Base-by-base conservation (phyloP, 2,329 filamentous ascomycete species). In the Ophiocordyceps sinensis region DNA sequence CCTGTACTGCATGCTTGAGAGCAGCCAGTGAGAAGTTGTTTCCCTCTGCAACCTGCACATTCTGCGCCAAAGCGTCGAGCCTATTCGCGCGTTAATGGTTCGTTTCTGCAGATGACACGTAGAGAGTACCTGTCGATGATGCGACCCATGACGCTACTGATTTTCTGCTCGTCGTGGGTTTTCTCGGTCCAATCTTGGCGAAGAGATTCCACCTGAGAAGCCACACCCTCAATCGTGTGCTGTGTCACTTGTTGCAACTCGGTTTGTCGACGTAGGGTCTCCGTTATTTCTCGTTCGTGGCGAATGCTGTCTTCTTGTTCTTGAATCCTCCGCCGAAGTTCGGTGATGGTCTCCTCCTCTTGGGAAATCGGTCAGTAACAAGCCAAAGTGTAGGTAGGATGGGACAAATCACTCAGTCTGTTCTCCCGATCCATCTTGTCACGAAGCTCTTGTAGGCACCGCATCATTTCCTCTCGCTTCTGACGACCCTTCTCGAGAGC, bases 391-490 rank as follows among this genome's bases (percentile, higher is more conserved):
- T n/a, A 15, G 14, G 21, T 2, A 28, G 4, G 28, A 14, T n/a
- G 4, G 13, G 17, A 10, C 28, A 10, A 37, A 49, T 36, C 45
- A 59, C 58, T 56, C 17, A 51, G 41, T 12, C 43, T 39, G 2
- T 42, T 37, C 23, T 57, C 49, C 37, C 43, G 37, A 28, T 54
- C 46, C 14, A 47, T 41, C 30, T 54, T 41, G 8, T 28, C 19
- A 12, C 49, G 54, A 38, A 56, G 46, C 19, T 55, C 48, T 4
- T 57, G 46, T n/a, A 62, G 44, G 9, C 57, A 54, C 31, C 43
- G 44, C 21, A 52, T 55, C 29, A 62, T 49, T 8, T 54, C 51
- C 31, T 64, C 53, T 0, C 57, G 50, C 14, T 61, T 58, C 31
- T 53, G 53, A n/a, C 35, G 45, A 29, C 52, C 56, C 4, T 50